These are phyloP conservation scores for Trametes hirsuta DNA, from an alignment of 1,284 basidiomycete genomes.

Conservation along the genomic window DNA sequence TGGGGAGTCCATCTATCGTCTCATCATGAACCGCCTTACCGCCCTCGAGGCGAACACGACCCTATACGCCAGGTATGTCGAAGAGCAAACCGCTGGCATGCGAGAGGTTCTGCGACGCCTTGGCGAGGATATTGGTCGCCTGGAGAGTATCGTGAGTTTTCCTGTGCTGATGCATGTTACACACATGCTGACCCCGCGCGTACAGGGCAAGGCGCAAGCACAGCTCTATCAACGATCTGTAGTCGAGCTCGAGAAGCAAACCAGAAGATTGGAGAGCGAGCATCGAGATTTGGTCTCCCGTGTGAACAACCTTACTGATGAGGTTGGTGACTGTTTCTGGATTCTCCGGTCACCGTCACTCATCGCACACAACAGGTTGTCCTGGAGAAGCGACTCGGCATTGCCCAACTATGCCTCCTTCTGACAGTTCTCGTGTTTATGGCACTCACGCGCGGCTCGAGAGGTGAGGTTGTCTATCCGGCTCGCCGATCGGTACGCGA, in stretches of 20 bases:
- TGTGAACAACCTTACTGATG: constrained; percentile 74
- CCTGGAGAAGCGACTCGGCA: constrained; percentile 82
- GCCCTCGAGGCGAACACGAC: constrained; percentile 90
- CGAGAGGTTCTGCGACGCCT: constrained; percentile 77
- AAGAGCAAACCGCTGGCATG: constrained; percentile 84
- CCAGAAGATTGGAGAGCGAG: constrained; percentile 69
- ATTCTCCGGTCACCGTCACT: not conserved
- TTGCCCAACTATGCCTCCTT: constrained; percentile 81
- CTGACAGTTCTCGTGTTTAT: constrained; percentile 83
- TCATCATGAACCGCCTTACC: constrained; percentile 91
- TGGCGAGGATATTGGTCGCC: constrained; percentile 81
- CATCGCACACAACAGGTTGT: constrained; percentile 53
- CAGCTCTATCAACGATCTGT: constrained; percentile 67
- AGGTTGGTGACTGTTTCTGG: constrained; percentile 49
- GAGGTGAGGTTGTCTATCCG: constrained; percentile 43
- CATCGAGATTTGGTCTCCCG: constrained; percentile 65
- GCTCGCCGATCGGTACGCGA: constrained; percentile 44
- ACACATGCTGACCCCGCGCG: not conserved
- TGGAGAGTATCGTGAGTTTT: constrained; percentile 73
- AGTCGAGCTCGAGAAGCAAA: constrained; percentile 72
- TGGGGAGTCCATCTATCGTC: constrained; percentile 96
- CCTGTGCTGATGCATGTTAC: not conserved
- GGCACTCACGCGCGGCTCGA: constrained; percentile 79
- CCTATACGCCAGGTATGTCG: constrained; percentile 85
- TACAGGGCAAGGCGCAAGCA: constrained; percentile 69